Conservation (phyloP, 164 flowering plant genomes). For the Sedum album region DNA sequence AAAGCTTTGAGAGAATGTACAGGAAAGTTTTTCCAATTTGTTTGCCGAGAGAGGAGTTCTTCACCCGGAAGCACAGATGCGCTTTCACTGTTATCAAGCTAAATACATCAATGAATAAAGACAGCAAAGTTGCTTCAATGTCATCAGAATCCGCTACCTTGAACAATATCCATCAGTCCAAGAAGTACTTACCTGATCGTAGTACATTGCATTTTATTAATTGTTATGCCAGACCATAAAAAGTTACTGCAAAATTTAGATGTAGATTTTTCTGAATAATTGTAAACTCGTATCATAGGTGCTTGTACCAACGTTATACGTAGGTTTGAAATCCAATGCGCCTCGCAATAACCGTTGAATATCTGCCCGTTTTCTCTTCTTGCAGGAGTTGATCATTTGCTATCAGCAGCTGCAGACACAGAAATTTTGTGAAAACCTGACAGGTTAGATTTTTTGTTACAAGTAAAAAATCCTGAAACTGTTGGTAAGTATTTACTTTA, state of each 20-base stretch:
- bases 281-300: slow-evolving; percentile 69
- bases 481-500: slow-evolving; percentile 20
- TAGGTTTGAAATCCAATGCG: slow-evolving; percentile 56
- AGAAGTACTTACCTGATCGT: slow-evolving; percentile 46
- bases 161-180: slow-evolving; percentile 78
- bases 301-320: slow-evolving; percentile 58
- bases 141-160: slow-evolving; percentile 36
- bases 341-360: slow-evolving; percentile 66
- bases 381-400: slow-evolving; percentile 66
- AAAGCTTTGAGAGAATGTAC: not conserved
- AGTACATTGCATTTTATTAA: not conserved
- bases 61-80: slow-evolving; percentile 46
- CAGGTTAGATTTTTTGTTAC: not conserved
- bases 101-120: slow-evolving; percentile 55
- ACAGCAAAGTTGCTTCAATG: slow-evolving; percentile 37
- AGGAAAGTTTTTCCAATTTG: not conserved
- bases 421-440: not conserved
- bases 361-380: slow-evolving; percentile 65
- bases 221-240: not conserved
- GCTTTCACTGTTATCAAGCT: slow-evolving; percentile 63
- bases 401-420: slow-evolving; percentile 31
- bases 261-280: slow-evolving; percentile 20
- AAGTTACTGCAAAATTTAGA: not conserved
- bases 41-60: slow-evolving; percentile 9
- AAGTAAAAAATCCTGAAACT: not conserved